Base-by-base conservation (phyloP, 1,284 basidiomycete genomes). In the Irpex sp. region DNA sequence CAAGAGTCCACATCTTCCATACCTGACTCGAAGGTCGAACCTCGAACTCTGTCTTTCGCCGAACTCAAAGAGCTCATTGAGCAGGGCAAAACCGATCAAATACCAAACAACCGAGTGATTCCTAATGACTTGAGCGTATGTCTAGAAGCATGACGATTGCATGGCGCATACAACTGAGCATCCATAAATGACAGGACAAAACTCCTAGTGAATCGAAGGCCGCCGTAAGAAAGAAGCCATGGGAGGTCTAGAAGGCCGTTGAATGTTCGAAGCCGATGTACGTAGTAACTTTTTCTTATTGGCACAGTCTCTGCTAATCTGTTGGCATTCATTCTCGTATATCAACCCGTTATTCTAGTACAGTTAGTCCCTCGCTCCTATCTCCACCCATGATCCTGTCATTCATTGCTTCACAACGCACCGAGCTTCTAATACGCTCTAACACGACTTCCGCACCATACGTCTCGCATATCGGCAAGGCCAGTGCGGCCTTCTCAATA, bases 101-200 rank as follows among this genome's bases (percentile, higher is more conserved):
- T 93, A 36, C 91, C 91, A 1, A 90, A 92, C 69, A 93, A 92
- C 71, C 88, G 86, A 65, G 64, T 79, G 52, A 90, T 93, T 58
- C 84, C 88, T 0, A 79, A 87, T 38, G 76, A 74, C 2, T 69
- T 92, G 38, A 88, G 86, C 74, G 90, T 91, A 70, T 61, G 85
- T 51, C 7, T 8, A 51, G 49, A 17, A 44, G 11, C 19, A 21
- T 76, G 5, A 8, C 15, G 40, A 55, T 48, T n/a, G 38, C 13
- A 61, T 64, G 26, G 34, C 65, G 58, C 44, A 58, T 7, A 26
- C 34, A 17, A 37, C 55, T 37, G n/a, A 17, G 62, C 60, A 21
- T 57, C 62, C 37, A 40, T 62, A 56, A 55, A 15, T 4, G 58
- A 51, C 64, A 88, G 86, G 78, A 81, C 9, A 79, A 76, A 37